phyloP scores from a whole-genome alignment of 1,284 basidiomycete genomes.

The Heterobasidion occidentale region DNA sequence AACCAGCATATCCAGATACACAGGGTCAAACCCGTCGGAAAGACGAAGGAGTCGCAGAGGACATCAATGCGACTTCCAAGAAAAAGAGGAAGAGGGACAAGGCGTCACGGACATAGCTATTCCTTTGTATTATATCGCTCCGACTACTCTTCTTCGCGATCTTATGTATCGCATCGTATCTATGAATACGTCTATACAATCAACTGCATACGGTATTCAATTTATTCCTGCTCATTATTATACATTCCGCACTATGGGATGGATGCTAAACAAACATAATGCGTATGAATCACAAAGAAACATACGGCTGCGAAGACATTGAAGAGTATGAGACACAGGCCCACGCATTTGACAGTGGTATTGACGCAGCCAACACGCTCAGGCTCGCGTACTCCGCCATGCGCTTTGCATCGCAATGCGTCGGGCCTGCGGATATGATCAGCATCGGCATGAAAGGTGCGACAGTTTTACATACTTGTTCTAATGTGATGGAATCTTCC shows the following conservation, averaged over 20 bases:
- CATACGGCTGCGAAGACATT: background rate
- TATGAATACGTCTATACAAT: background rate
- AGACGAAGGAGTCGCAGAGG: background rate
- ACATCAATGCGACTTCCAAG: background rate
- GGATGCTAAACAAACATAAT: background rate
- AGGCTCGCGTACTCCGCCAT: slow-evolving; percentile 53
- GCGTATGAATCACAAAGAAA: background rate
- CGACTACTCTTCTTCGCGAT: background rate
- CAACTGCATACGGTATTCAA: background rate
- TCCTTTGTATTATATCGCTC: background rate
- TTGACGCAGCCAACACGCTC: slow-evolving; percentile 8
- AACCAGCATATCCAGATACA: background rate
- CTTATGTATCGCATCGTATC: too few relatives aligned
- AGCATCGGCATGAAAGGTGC: slow-evolving; percentile 5
- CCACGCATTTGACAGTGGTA: too few relatives aligned
- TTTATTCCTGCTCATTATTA: slow-evolving; percentile 8
- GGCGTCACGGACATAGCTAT: background rate
- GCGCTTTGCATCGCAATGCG: slow-evolving; percentile 71
- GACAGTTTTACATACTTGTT: slow-evolving; percentile 54
- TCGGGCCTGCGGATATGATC: slow-evolving; percentile 36
- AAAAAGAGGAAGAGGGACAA: background rate
- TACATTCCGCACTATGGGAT: slow-evolving; percentile 8
- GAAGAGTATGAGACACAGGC: too few relatives aligned
- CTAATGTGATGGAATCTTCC: slow-evolving; percentile 79
- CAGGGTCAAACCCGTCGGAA: background rate